Evolutionary conservation across 805 yeast genomes (phyloP).

Genomic region (Wickerhamiella shivajii): DNA sequence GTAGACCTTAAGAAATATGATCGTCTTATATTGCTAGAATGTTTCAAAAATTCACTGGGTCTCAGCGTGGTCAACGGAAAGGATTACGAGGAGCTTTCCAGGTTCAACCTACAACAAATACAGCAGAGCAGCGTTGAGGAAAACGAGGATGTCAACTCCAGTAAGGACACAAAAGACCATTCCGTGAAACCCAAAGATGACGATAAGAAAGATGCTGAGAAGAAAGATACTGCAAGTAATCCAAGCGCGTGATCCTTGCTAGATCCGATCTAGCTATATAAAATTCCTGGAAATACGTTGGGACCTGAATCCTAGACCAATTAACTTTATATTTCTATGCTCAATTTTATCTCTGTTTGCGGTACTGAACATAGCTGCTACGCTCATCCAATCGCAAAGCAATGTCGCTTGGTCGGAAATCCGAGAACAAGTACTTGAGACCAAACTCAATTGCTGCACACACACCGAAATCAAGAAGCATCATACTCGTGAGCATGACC

Average conservation of each 20-base stretch:
- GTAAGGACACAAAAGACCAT: no score
- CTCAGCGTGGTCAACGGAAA: conserved; percentile 52
- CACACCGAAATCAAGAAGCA: conserved; percentile 60
- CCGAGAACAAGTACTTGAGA: conserved; percentile 79
- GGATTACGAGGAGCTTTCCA: conserved; percentile 44
- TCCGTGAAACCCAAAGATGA: no score
- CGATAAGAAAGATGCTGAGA: no score
- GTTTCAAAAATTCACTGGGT: conserved; percentile 80
- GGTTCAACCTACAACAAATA: conserved; percentile 72
- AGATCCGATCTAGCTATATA: background rate
- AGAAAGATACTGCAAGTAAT: no score
- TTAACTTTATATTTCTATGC: background rate
- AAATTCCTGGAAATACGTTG: background rate
- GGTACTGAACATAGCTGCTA: conserved; percentile 10
- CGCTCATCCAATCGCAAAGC: conserved; percentile 33
- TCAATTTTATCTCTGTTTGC: conserved; percentile 3
- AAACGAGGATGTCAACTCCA: background rate
- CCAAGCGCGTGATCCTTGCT: no score
- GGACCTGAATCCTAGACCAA: no score
- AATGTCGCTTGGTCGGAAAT: conserved; percentile 83
- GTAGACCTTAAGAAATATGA: conserved; percentile 75
- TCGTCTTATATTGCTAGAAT: conserved; percentile 66
- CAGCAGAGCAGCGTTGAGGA: conserved; percentile 20
- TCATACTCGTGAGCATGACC: conserved; percentile 53
- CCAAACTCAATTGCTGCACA: conserved; percentile 65